phyloP scores from a whole-genome alignment of 352 stramenopile species.

The Globisporangium recalcitrans region DNA sequence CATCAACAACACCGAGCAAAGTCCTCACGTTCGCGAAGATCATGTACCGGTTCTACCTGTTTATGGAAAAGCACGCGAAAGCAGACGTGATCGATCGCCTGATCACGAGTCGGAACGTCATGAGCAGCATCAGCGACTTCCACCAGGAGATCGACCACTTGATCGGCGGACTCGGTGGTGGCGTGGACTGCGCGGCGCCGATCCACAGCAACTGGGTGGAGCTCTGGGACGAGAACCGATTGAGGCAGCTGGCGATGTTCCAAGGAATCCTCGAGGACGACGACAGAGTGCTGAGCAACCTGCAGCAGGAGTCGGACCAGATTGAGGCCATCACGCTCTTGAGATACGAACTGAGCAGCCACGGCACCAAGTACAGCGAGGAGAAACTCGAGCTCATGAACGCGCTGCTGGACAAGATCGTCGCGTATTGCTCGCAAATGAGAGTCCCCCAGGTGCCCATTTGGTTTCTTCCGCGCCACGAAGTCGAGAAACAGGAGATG shows the following conservation, averaged over 20 bases:
- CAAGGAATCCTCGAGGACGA: neutral
- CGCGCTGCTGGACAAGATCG: neutral
- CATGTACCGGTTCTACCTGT: slow-evolving; percentile 4
- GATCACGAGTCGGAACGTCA: slow-evolving; percentile 7
- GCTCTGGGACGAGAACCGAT: neutral
- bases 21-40: slow-evolving; percentile 7
- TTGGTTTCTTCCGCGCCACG: slow-evolving; percentile 15
- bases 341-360: slow-evolving; percentile 6
- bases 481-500: slow-evolving; percentile 8
- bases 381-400: slow-evolving; percentile 10
- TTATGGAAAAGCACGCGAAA: slow-evolving; percentile 1
- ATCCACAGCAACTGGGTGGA: slow-evolving; percentile 1
- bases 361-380: slow-evolving; percentile 12
- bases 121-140: slow-evolving; percentile 6
- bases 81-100: neutral
- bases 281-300: neutral
- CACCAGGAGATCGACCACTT: slow-evolving; percentile 13
- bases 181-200: neutral
- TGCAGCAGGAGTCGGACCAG: neutral
- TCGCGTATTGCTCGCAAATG: neutral
- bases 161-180: neutral
- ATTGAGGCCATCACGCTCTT: slow-evolving; percentile 8
- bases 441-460: neutral
- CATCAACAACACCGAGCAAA: neutral
- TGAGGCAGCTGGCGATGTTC: slow-evolving; percentile 1